Percentiles rank a stretch among this genome's conserved stretches.
Conservation (phyloP, 2,329 filamentous ascomycete genomes). For the Pyrenochaeta sp. region DNA sequence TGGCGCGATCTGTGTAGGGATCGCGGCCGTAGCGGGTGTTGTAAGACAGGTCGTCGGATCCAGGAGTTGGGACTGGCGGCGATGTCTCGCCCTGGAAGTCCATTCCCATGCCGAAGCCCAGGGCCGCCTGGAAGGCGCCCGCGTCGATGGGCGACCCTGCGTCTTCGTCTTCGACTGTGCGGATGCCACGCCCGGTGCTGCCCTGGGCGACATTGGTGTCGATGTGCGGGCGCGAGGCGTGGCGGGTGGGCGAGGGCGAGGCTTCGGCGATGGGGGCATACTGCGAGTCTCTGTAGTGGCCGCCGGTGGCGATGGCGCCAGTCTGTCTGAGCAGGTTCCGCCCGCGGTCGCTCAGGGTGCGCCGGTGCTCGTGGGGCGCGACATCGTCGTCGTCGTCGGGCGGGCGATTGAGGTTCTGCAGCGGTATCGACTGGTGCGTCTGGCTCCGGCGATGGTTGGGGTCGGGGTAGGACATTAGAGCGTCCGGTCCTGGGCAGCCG, state of each 20-base stretch:
- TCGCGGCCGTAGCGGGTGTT: constrained; percentile 29
- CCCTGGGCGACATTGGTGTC: constrained; percentile 43
- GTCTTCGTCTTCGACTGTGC: constrained; percentile 46
- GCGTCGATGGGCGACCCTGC: constrained; percentile 53
- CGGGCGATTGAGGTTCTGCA: constrained; percentile 63
- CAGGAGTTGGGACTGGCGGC: constrained; percentile 31
- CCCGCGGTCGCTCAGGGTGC: constrained; percentile 58
- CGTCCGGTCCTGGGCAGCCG: constrained; percentile 33
- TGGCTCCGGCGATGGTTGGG: constrained; percentile 56
- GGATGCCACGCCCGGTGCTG: constrained; percentile 34
- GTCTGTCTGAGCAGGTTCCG: constrained; percentile 56
- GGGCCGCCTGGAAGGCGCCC: constrained; percentile 58
- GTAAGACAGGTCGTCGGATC: constrained; percentile 60
- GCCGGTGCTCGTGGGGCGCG: constrained; percentile 45
- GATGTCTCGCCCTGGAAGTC: constrained; percentile 52
- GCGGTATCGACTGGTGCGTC: constrained; percentile 71
- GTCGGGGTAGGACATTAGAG: constrained; percentile 59
- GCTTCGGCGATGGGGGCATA: constrained; percentile 63
- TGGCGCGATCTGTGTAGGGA: constrained; percentile 45
- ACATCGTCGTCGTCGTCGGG: constrained; percentile 43
- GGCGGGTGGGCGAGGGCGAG: constrained; percentile 57
- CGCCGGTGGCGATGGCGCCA: constrained; percentile 50
- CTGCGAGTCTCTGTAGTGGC: constrained; percentile 49
- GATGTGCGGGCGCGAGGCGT: constrained; percentile 39
- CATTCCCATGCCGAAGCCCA: constrained; percentile 56